Conservation (phyloP, 2,329 filamentous ascomycete genomes). For the Fusarium aywerte region DNA sequence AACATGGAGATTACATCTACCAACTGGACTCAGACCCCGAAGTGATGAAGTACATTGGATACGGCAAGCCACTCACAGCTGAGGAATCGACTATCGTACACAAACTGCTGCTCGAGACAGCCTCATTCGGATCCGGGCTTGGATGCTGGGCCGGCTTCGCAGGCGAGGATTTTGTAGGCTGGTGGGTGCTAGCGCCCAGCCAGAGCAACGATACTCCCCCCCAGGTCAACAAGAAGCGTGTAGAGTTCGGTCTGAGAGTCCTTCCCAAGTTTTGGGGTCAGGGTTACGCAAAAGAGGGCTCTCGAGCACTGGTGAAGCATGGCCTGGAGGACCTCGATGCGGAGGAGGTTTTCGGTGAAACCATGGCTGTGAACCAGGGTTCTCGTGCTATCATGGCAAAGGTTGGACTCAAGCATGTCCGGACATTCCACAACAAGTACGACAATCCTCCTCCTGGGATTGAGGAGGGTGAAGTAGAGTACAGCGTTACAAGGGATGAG, state of each 20-base stretch:
- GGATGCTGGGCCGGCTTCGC: conserved; percentile 39
- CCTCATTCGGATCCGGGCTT: conserved; percentile 33
- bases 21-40: conserved; percentile 36
- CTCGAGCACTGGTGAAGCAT: conserved; percentile 44
- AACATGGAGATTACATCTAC: conserved; percentile 36
- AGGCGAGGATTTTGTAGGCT: conserved; percentile 47
- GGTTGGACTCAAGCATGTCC: conserved; percentile 34
- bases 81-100: conserved; percentile 39
- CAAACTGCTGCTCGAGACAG: conserved; percentile 40
- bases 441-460: conserved; percentile 42
- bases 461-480: conserved; percentile 46
- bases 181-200: conserved; percentile 46
- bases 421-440: conserved; percentile 43
- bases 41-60: conserved; percentile 42
- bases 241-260: conserved; percentile 46
- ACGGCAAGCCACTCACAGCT: conserved; percentile 36
- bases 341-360: conserved; percentile 44
- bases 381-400: conserved; percentile 42
- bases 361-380: conserved; percentile 48
- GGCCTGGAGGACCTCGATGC: conserved; percentile 46
- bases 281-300: conserved; percentile 49
- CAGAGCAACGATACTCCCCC: conserved; percentile 28
- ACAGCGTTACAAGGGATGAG: conserved; percentile 37
- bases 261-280: conserved; percentile 47
- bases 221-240: conserved; percentile 22